Evolutionary conservation across 768 basidiomycete genomes (phyloP), one percentile per base, ranked within the genome.

Genomic region (Boletellus ananas): DNA sequence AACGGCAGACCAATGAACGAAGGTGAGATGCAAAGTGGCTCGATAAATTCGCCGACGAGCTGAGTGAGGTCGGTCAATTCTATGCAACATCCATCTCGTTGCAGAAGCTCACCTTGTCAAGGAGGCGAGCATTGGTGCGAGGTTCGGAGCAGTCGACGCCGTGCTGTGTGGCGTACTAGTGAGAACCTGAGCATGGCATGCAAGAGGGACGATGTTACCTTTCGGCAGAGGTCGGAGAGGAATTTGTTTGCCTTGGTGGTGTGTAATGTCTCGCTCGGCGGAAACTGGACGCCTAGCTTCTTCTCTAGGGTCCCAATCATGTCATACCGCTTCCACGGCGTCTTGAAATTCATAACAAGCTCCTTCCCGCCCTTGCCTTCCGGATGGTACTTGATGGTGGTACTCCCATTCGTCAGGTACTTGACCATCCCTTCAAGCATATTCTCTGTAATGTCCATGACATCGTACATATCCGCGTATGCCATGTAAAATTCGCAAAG

Each of bases 401-500:
- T 92, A 60, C 78, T 79, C 17, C 92, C 93, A 35, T 83, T 81
- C 0, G 83, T 94, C 49, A 98, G 67, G 62, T 77, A 80, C 79
- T 85, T 89, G 64, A 98, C 95, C 70, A 99, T 72, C 8, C 94
- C 91, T 63, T 94, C 90, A 16, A 98, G 66, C 74, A 99, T 77
- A 37, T 74, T 72, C 71, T 99, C 96, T 14, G 96, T 99, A 50
- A 98, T 78, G 36, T 97, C 96, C 95, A 99, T 97, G 50, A 98
- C 51, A 65, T 98, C 96, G 74, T 91, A 87, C 94, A 95, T 94
- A 69, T 98, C 96, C 51, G 96, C 96, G 61, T 97, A 98, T 27
- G 96, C 95, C 95, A 99, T 98, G 66, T 98, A 99, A 72, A 99
- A 98, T 74, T 99, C 95, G 79, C 95, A 98, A 72, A 97, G 95